Evolutionary conservation across 139 green algal species (phyloP), one percentile per base, ranked within the genome.

Genomic region (Closterium sp.): DNA sequence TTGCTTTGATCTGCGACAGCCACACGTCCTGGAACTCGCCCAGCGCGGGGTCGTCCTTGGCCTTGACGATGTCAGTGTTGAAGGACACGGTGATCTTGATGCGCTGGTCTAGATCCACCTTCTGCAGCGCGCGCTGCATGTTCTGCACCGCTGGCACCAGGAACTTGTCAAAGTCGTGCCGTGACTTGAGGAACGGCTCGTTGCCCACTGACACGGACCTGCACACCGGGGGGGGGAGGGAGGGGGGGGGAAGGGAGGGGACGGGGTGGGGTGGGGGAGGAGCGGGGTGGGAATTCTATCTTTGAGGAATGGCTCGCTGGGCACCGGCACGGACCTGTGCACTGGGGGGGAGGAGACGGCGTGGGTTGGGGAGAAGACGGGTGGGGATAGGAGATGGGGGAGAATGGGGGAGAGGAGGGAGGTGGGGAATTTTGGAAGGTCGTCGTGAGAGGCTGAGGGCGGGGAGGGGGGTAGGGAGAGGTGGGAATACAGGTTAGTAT

Each of bases 21-120:
- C 32, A 43, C 19, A n/a, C 55, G 30, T 64, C 23, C 43, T 38
- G 33, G 88, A 91, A 91, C 7, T 31, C 31, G 88, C 88, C 88
- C 30, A 25, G 16, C 4, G 88, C 85, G 31, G 88, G 88, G 30
- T 64, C 38, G 88, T 38, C 33, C 64, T 64, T 28, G 36, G 28
- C 12, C 3, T 31, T 34, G 23, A 91, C 23, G 34, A 91, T 69
- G 28, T 91, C 88, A 4, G 64, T 33, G 84, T 89, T 92, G 32
- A 92, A 43, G 21, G 89, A 43, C n/a, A 35, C 36, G 38, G 89
- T 92, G 25, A 92, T 32, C 43, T 92, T 92, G 31, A 92, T 84
- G 23, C 31, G 32, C 31, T 35, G 25, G 38, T 90, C 35, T 1
- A 92, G 89, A 12, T 76, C 84, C 32, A n/a, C 23, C 6, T 84